Base-by-base conservation (phyloP, 306 rosid genomes). In the Lithocarpus polystachyus region DNA sequence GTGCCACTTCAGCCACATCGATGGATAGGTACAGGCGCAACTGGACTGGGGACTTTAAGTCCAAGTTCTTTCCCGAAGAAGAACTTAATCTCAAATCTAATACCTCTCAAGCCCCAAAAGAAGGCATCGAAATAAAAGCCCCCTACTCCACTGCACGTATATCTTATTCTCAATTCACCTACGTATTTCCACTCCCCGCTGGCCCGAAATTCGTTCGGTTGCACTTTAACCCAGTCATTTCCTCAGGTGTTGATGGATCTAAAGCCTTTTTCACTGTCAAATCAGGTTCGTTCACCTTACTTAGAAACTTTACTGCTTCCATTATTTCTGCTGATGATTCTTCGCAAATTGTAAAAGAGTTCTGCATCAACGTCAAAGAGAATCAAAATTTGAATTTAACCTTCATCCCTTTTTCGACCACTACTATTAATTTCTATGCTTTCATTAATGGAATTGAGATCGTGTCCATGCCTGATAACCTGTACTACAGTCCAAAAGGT, bases 171-270 rank as follows among this genome's bases (percentile, higher is more conserved):
- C 40, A 71, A 51, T 71, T 71, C 23, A 48, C 31, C 0, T 71
- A 71, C 60, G 22, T 0, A 1, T 45, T 51, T 45, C 61, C 22
- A 0, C 0, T 71, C 31, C 7, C n/a, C 4, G 15, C 4, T 14
- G 75, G 75, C 0, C 75, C 75, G 4, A 71, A 71, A 54, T 71
- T 71, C 23, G 37, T 71, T 28, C 35, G 75, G 28, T 80, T 87
- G 57, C 73, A 84, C 70, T 87, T 87, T 73, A 73, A 45, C 79
- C 76, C 84, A 3, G 53, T 68, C 61, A 54, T 80, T 9, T 87
- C 60, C 68, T 45, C 15, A 60, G 28, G 79, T 33, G 22, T 75
- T 29, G 67, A 68, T 23, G 45, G 71, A 33, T 81, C 78, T 22
- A n/a, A n/a, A n/a, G n/a, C n/a, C n/a, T n/a, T n/a, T n/a, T n/a